These are phyloP conservation scores for Hemileccinum rubropunctum DNA, from an alignment of 768 basidiomycete genomes.

Conservation along the genomic window DNA sequence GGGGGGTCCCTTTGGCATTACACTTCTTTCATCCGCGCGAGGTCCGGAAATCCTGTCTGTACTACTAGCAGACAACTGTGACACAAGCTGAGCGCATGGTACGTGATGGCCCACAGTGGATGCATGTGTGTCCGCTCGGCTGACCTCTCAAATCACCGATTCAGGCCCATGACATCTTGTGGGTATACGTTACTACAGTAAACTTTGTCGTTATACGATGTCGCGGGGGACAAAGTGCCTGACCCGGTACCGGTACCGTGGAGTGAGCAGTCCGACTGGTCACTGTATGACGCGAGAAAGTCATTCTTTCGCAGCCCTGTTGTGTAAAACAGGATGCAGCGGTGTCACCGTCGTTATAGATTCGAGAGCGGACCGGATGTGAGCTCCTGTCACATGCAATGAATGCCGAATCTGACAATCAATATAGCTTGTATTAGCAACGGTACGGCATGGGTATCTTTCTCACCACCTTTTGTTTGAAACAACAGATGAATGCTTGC, in stretches of 20 bases:
- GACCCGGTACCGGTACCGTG: slow-evolving; percentile 23
- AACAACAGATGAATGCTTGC: slow-evolving; percentile 2
- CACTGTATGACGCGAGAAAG: slow-evolving; percentile 4
- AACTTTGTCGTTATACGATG: slow-evolving; percentile 8
- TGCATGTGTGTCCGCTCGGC: neutral
- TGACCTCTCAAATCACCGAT: neutral
- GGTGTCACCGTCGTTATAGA: slow-evolving; percentile 7
- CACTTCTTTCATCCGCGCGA: neutral
- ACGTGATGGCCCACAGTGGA: neutral
- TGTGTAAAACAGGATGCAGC: neutral
- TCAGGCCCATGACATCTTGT: slow-evolving; percentile 7
- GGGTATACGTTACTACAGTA: slow-evolving; percentile 6
- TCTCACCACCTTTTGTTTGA: slow-evolving; percentile 9
- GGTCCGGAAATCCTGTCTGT: neutral
- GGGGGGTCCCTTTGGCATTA: neutral
- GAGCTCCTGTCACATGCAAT: slow-evolving; percentile 12
- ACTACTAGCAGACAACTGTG: neutral
- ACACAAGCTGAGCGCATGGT: neutral
- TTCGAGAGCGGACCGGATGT: slow-evolving; percentile 12
- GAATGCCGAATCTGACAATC: slow-evolving; percentile 18
- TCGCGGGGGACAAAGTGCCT: slow-evolving; percentile 21
- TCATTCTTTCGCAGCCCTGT: slow-evolving; percentile 19
- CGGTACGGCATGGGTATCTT: slow-evolving; percentile 20
- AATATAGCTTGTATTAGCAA: slow-evolving; percentile 26
- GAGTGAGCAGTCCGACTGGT: slow-evolving; percentile 16